Evolutionary conservation across 257 asterid species (phyloP).

Genomic region (Parsonsia alboflavescens): DNA sequence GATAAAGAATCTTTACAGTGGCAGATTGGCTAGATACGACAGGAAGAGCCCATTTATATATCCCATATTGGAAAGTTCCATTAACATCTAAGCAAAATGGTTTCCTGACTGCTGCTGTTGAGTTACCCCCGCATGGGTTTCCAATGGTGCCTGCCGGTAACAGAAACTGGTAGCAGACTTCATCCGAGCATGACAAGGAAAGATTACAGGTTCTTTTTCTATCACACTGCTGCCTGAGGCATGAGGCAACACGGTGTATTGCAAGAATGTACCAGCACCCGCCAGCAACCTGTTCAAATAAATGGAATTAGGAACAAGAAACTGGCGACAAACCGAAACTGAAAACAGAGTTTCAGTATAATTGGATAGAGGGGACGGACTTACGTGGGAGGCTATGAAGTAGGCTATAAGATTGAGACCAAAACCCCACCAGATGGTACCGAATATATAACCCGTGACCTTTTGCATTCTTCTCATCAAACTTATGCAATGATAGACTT

Average conservation of each 20-base stretch:
- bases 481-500: constrained; percentile 73
- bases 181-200: constrained; percentile 67
- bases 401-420: constrained; percentile 90
- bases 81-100: constrained; percentile 64
- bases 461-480: constrained; percentile 84
- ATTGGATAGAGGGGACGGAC: constrained; percentile 15
- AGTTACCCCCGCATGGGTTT: constrained; percentile 65
- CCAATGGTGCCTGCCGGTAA: constrained; percentile 40
- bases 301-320: neutral
- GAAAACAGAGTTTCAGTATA: neutral
- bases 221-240: constrained; percentile 65
- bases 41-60: constrained; percentile 87
- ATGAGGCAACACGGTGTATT: constrained; percentile 74
- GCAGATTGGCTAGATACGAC: constrained; percentile 71
- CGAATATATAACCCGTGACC: constrained; percentile 86
- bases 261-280: constrained; percentile 97
- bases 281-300: constrained; percentile 63
- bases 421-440: constrained; percentile 99
- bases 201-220: constrained; percentile 38
- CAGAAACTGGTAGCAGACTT: constrained; percentile 67
- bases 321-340: neutral
- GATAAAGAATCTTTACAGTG: constrained; percentile 82
- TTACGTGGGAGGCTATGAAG: constrained; percentile 94
- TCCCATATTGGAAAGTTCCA: constrained; percentile 80
- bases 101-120: constrained; percentile 24